phyloP scores from a whole-genome alignment of 176 grass and related monocot species.

The Miscanthus lutarioriparius region DNA sequence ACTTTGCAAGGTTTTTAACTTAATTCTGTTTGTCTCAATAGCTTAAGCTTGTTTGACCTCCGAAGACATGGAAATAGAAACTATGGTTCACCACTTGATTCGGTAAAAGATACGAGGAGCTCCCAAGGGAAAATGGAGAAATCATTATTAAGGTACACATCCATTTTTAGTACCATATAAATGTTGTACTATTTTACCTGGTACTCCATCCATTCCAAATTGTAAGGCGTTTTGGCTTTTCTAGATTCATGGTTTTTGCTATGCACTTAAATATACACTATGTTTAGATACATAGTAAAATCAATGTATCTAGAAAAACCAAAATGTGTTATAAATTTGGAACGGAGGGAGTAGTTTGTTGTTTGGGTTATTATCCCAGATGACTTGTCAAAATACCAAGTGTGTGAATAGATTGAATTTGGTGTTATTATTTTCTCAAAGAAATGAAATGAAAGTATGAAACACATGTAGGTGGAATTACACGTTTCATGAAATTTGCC shows the following conservation, averaged over 20 bases:
- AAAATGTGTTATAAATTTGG: too few relatives aligned
- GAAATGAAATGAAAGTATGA: neutral
- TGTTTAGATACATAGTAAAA: too few relatives aligned
- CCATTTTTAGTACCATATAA: slow-evolving; percentile 3
- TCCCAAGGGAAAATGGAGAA: slow-evolving; percentile 98
- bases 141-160: slow-evolving; percentile 80
- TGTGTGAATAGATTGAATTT: neutral
- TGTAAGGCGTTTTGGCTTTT: too few relatives aligned
- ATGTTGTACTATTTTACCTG: neutral
- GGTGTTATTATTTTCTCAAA: neutral
- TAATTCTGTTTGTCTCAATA: slow-evolving; percentile 41
- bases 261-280: too few relatives aligned
- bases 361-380: neutral
- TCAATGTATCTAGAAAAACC: too few relatives aligned
- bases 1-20: slow-evolving; percentile 3
- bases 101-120: slow-evolving; percentile 62
- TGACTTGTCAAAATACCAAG: neutral
- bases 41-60: slow-evolving; percentile 87
- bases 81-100: slow-evolving; percentile 81
- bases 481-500: neutral
- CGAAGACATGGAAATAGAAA: slow-evolving; percentile 86
- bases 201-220: too few relatives aligned
- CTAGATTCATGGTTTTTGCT: too few relatives aligned
- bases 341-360: neutral
- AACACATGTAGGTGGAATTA: neutral